Base-by-base conservation (phyloP, 768 basidiomycete genomes). In the Mycena albidolilacea region DNA sequence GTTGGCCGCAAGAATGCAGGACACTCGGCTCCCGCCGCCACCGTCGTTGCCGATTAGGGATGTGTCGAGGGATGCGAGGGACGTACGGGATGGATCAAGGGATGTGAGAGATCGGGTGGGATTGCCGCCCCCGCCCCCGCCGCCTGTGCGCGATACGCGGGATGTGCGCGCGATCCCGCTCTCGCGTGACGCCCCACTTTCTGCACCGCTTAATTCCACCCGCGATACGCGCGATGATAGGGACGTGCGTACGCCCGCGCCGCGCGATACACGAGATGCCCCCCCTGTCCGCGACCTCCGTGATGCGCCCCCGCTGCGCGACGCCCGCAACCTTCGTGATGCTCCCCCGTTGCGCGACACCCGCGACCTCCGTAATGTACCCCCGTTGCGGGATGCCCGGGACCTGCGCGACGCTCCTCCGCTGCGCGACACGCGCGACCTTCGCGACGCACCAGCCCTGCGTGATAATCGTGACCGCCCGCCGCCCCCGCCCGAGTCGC, bases 171-270 rank as follows among this genome's bases (percentile, higher is more conserved):
- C 50, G 6, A 60, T 50, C 0, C 57, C 69, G 35, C 37, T 62
- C 8, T 63, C 61, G n/a, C 66, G 55, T 15, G 66, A 58, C 30
- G 17, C 39, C 1, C 69, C 69, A 15, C 69, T 69, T 55, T 63
- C 69, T 44, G 43, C 64, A 7, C 70, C 57, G 19, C 44, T 43
- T 3, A 50, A 63, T 43, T 55, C 68, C 11, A 37, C 21, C 1
- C 55, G 69, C 11, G 70, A 64, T 9, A 15, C 58, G 38, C 70
- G 64, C 46, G 70, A 71, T 48, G 10, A 4, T 1, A 44, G 71
- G 14, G 71, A 72, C 19, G 54, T 72, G 54, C 71, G 71, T 8
- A 71, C 73, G 37, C 52, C 66, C 6, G 64, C 61, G 30, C 60
- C 69, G 8, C 64, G 65, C 38, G 71, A 71, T 12, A 48, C 58